Evolutionary conservation across 768 basidiomycete species (phyloP).

Genomic region (Boletus coccyginus): DNA sequence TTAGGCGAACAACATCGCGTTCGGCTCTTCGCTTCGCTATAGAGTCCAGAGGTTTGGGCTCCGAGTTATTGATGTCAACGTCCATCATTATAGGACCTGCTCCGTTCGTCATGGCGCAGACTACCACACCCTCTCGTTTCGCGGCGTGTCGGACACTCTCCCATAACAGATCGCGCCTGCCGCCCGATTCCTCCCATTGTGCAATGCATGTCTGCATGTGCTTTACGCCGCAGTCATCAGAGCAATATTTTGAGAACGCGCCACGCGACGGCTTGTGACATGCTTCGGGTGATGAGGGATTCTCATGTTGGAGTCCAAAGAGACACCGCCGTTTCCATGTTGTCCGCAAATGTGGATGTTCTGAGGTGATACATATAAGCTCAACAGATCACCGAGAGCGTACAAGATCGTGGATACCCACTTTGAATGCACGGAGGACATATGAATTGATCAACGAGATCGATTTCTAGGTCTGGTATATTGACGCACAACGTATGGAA

Average conservation of each 20-base stretch:
- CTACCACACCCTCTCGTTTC: conserved; percentile 68
- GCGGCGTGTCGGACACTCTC: conserved; percentile 67
- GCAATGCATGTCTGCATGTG: conserved; percentile 67
- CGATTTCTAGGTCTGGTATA: conserved; percentile 77
- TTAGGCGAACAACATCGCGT: conserved; percentile 56
- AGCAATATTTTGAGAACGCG: conserved; percentile 88
- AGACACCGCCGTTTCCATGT: conserved; percentile 81
- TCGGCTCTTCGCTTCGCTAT: conserved; percentile 47
- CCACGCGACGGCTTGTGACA: conserved; percentile 83
- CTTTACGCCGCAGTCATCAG: conserved; percentile 79
- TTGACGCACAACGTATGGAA: conserved; percentile 85
- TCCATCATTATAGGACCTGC: conserved; percentile 25
- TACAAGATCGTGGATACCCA: conserved; percentile 38
- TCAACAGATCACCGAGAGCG: not conserved
- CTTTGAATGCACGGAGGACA: conserved; percentile 79
- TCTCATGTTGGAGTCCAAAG: conserved; percentile 61
- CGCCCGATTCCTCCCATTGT: conserved; percentile 59
- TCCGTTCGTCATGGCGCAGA: conserved; percentile 38
- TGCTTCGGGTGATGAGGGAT: conserved; percentile 59
- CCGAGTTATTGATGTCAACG: conserved; percentile 8
- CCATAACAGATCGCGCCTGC: conserved; percentile 66
- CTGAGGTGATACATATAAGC: conserved; percentile 34
- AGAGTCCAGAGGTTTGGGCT: conserved; percentile 22
- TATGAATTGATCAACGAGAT: conserved; percentile 90
- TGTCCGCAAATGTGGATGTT: conserved; percentile 58